Percentiles rank a stretch among this genome's conserved stretches.
Evolutionary conservation across 1,284 basidiomycete genomes (phyloP).

Genomic region (Xerocomus minutiporus): DNA sequence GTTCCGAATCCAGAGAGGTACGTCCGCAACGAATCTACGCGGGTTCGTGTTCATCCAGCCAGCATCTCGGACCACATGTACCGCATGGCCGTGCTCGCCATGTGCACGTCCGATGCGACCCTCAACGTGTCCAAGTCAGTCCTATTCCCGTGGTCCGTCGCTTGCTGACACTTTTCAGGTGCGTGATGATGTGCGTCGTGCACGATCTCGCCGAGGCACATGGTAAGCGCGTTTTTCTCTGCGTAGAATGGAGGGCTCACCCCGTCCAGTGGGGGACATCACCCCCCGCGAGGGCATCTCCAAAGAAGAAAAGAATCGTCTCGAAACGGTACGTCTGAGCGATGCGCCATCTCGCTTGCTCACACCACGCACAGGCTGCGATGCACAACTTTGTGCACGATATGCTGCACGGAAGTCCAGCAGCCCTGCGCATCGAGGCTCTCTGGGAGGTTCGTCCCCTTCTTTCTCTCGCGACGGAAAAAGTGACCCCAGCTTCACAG

Average conservation of each 20-base stretch:
- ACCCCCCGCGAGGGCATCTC: constrained; percentile 85
- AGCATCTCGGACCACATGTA: constrained; percentile 99
- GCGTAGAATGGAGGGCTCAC: neutral
- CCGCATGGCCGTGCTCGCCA: constrained; percentile 88
- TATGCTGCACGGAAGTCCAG: constrained; percentile 81
- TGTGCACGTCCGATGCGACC: constrained; percentile 68
- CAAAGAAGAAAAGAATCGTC: constrained; percentile 72
- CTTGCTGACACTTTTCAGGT: constrained; percentile 43
- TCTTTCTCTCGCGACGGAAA: no score
- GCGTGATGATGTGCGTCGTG: constrained; percentile 84
- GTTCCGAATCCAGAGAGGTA: constrained; percentile 79
- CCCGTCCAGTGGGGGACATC: constrained; percentile 79
- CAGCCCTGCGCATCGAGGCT: constrained; percentile 22
- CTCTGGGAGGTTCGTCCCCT: no score
- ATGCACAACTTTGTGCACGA: constrained; percentile 89
- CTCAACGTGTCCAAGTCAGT: constrained; percentile 76
- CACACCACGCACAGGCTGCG: constrained; percentile 55
- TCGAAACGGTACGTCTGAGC: constrained; percentile 57
- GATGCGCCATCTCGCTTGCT: neutral
- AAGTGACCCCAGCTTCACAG: no score
- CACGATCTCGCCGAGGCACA: constrained; percentile 97
- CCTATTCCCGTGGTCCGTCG: no score
- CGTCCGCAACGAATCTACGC: neutral
- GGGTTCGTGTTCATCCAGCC: neutral
- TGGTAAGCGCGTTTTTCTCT: constrained; percentile 36